Evolutionary conservation across 2,329 filamentous ascomycete species (phyloP).

Genomic region (Zopfia rhizophila): DNA sequence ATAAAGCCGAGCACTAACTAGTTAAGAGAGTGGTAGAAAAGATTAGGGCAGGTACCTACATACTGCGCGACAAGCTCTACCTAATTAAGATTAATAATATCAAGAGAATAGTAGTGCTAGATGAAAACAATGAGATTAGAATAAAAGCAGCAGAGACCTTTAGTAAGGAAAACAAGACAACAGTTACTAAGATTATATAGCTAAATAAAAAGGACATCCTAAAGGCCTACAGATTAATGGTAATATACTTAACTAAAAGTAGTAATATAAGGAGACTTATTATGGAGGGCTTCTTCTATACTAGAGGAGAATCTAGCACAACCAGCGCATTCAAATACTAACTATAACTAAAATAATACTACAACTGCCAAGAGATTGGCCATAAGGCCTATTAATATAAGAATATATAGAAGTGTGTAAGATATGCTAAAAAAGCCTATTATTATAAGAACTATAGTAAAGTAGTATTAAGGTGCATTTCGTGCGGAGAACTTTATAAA

Average conservation of each 20-base stretch:
- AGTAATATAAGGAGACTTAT: constrained; percentile 15
- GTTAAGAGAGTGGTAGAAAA: constrained; percentile 13
- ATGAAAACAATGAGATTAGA: constrained; percentile 5
- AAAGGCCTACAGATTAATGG: constrained; percentile 15
- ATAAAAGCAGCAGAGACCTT: constrained; percentile 13
- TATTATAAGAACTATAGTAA: constrained; percentile 16
- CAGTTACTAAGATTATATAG: constrained; percentile 15
- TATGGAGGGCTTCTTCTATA: constrained; percentile 18
- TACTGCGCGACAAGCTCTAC: constrained; percentile 15
- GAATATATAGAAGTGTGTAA: constrained; percentile 14
- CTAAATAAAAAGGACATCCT: constrained; percentile 13
- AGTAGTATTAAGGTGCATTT: constrained; percentile 9
- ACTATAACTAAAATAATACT: constrained; percentile 13
- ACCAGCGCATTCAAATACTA: constrained; percentile 13
- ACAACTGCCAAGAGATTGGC: constrained; percentile 20
- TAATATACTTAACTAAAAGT: constrained; percentile 13
- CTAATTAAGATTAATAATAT: constrained; percentile 16
- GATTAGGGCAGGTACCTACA: constrained; percentile 17
- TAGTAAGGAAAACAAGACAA: constrained; percentile 14
- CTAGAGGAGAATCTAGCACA: constrained; percentile 16
- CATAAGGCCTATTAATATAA: constrained; percentile 17
- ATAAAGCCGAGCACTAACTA: constrained; percentile 8
- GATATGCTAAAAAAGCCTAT: constrained; percentile 17
- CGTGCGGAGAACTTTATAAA: constrained; percentile 11
- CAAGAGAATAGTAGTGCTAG: constrained; percentile 15